These are phyloP conservation scores for Boechera divaricarpa DNA, from an alignment of 345 rosid species.

Conservation along the genomic window DNA sequence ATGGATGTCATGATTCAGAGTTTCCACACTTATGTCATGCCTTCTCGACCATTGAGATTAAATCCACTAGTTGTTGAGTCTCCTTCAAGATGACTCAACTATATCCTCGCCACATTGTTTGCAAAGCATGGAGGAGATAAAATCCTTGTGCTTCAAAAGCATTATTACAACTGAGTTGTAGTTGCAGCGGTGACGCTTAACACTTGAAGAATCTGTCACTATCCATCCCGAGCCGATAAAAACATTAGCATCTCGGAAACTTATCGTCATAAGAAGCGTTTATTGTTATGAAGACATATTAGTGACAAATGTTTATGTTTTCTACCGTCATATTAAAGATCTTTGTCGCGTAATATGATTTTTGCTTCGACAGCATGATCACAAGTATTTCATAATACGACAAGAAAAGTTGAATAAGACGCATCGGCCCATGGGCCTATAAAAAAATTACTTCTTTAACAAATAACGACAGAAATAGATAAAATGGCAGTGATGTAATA, in stretches of 20 bases:
- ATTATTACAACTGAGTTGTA: too few relatives aligned
- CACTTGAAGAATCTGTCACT: too few relatives aligned
- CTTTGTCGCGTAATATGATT: conserved; percentile 13
- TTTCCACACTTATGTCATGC: too few relatives aligned
- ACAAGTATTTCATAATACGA: background rate
- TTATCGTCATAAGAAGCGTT: background rate
- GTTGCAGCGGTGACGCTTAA: too few relatives aligned
- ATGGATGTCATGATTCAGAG: too few relatives aligned
- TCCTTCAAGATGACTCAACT: background rate
- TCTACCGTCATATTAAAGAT: background rate
- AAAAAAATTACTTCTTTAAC: background rate
- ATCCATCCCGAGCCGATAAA: too few relatives aligned
- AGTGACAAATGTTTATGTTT: background rate
- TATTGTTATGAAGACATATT: background rate
- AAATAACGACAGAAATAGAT: background rate
- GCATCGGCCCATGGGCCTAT: background rate
- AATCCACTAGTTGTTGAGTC: background rate
- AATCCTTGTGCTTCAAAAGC: too few relatives aligned
- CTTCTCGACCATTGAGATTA: too few relatives aligned
- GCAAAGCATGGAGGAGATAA: background rate
- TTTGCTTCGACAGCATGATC: conserved; percentile 14
- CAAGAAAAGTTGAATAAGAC: background rate
- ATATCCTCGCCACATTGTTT: background rate
- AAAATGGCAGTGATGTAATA: conserved; percentile 29
- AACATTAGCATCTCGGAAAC: background rate